Conservation (phyloP, 1,139 yeast genomes). For the Blastobotrys elegans region DNA sequence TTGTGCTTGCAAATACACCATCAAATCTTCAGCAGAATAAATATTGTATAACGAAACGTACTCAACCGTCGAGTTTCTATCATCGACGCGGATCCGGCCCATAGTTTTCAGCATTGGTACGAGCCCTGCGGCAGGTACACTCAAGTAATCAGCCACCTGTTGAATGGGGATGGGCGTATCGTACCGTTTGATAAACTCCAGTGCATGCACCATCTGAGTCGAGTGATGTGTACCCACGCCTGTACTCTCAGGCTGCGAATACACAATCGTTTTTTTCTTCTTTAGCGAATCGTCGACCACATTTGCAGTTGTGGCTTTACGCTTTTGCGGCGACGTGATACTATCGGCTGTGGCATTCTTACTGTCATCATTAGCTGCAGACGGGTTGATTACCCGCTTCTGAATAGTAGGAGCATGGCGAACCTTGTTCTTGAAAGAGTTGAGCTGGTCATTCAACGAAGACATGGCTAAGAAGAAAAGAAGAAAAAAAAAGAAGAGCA, state of each 20-base stretch:
- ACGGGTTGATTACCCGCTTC: slow-evolving; percentile 31
- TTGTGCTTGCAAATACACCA: slow-evolving; percentile 71
- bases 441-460: slow-evolving; percentile 43
- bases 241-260: slow-evolving; percentile 36
- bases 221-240: slow-evolving; percentile 61
- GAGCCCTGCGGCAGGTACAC: slow-evolving; percentile 40
- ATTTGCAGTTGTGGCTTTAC: slow-evolving; percentile 20
- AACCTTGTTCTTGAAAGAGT: slow-evolving; percentile 56
- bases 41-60: slow-evolving; percentile 89
- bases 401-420: slow-evolving; percentile 51
- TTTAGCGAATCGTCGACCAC: slow-evolving; percentile 22
- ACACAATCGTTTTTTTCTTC: slow-evolving; percentile 28
- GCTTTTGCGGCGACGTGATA: slow-evolving; percentile 14
- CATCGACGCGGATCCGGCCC: slow-evolving; percentile 52
- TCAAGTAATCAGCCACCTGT: slow-evolving; percentile 56
- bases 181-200: slow-evolving; percentile 71
- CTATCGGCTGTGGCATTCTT: slow-evolving; percentile 22
- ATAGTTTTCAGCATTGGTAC: slow-evolving; percentile 68
- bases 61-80: slow-evolving; percentile 58
- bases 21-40: slow-evolving; percentile 69
- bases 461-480: slow-evolving; percentile 22
- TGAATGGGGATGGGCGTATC: slow-evolving; percentile 64
- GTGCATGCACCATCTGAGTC: slow-evolving; percentile 80
- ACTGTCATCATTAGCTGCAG: slow-evolving; percentile 18
- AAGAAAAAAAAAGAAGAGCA: background rate